phyloP scores from a whole-genome alignment of 257 asterid species.

The Solanum dulcamara region DNA sequence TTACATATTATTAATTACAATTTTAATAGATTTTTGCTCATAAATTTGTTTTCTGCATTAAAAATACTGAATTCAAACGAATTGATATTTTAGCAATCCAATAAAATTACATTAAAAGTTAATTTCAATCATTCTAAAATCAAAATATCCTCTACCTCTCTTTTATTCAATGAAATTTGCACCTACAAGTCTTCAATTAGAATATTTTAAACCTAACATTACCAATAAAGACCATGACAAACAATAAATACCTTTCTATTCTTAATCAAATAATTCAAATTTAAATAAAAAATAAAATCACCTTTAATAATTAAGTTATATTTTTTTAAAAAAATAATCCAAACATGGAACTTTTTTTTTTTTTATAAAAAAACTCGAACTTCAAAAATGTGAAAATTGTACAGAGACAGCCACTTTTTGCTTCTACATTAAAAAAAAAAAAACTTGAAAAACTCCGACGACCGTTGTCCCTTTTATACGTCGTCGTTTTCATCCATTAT shows the following conservation, averaged over 20 bases:
- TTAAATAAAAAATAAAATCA: neutral
- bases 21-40: too few species aligned
- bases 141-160: neutral
- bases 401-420: neutral
- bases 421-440: neutral
- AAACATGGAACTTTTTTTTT: neutral
- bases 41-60: too few species aligned
- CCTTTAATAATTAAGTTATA: neutral
- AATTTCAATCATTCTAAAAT: neutral
- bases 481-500: constrained; percentile 1
- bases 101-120: neutral
- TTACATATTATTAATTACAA: too few species aligned
- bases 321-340: neutral
- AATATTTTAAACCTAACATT: neutral
- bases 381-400: neutral
- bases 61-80: too few species aligned
- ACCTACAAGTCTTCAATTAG: neutral
- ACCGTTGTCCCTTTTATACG: constrained; percentile 4
- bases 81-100: too few species aligned
- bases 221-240: neutral
- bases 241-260: neutral
- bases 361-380: neutral
- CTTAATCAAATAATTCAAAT: neutral
- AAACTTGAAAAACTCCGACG: constrained; percentile 10
- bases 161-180: neutral